phyloP scores from a whole-genome alignment of 495 filamentous ascomycete species.

The Penicillium arizonense region DNA sequence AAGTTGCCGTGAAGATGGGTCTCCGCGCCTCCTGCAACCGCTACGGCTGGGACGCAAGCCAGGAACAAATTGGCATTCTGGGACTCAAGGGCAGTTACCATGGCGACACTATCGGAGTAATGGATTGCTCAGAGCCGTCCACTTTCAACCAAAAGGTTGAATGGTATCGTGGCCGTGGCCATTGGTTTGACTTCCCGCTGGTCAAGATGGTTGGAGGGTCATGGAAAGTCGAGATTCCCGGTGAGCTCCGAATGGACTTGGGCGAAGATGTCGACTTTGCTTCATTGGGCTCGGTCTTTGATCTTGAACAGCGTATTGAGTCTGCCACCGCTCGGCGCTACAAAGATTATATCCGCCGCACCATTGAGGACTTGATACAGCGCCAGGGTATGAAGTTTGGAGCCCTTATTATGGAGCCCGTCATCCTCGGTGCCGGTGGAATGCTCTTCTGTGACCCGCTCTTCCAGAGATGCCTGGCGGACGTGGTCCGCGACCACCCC shows the following conservation, averaged over 20 bases:
- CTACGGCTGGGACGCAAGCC: conserved; percentile 59
- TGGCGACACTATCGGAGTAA: conserved; percentile 78
- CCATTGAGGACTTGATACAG: conserved; percentile 47
- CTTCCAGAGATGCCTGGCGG: conserved; percentile 66
- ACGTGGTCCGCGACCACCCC: conserved; percentile 56
- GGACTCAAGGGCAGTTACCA: conserved; percentile 77
- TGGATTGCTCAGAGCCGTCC: conserved; percentile 74
- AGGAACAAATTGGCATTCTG: conserved; percentile 59
- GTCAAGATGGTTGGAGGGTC: conserved; percentile 60
- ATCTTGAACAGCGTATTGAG: conserved; percentile 48
- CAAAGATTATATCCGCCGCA: conserved; percentile 53
- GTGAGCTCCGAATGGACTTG: conserved; percentile 41
- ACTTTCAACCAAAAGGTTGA: conserved; percentile 73
- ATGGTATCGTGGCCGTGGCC: conserved; percentile 72
- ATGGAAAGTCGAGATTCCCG: conserved; percentile 61
- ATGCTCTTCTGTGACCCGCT: conserved; percentile 78
- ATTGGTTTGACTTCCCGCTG: conserved; percentile 73
- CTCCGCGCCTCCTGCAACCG: conserved; percentile 59
- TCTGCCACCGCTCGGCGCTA: conserved; percentile 48
- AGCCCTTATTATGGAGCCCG: conserved; percentile 70
- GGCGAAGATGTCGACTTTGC: conserved; percentile 46
- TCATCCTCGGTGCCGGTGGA: conserved; percentile 73
- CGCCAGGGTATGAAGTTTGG: conserved; percentile 64
- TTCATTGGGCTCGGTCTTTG: conserved; percentile 58
- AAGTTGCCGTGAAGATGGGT: conserved; percentile 80